These are phyloP conservation scores for Penicillium janthinellum DNA, from an alignment of 2,329 filamentous ascomycete species.

Conservation along the genomic window DNA sequence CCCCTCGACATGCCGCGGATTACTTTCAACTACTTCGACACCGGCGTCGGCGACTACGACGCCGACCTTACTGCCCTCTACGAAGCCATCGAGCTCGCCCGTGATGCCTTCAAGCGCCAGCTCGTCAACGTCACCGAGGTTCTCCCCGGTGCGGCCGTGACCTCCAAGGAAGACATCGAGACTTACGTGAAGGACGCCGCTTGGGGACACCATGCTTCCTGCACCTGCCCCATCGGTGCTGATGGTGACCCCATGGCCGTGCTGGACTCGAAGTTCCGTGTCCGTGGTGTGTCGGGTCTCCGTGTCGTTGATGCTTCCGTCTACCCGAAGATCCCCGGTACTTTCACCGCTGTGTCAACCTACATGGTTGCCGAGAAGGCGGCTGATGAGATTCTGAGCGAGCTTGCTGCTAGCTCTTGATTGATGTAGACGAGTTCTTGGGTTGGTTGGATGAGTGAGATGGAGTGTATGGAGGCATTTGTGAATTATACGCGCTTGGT, in stretches of 20 bases:
- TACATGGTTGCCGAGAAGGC: constrained; percentile 66
- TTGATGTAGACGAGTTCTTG: background rate
- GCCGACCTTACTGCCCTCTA: constrained; percentile 17
- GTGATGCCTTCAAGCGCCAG: constrained; percentile 48
- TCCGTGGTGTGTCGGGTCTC: constrained; percentile 57
- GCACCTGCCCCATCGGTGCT: constrained; percentile 58
- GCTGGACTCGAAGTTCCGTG: constrained; percentile 59
- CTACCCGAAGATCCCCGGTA: constrained; percentile 60
- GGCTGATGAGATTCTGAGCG: constrained; percentile 55
- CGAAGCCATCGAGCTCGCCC: constrained; percentile 44
- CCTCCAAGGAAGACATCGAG: constrained; percentile 47
- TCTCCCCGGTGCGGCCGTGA: constrained; percentile 47
- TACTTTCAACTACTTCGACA: constrained; percentile 60
- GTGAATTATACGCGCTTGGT: background rate
- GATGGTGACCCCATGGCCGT: constrained; percentile 58
- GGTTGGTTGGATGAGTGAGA: background rate
- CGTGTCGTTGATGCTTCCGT: constrained; percentile 65
- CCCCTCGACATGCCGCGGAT: constrained; percentile 67
- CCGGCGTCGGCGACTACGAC: constrained; percentile 33
- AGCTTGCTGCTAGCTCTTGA: constrained; percentile 1
- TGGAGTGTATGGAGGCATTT: background rate
- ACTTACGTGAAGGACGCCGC: constrained; percentile 53
- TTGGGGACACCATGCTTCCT: constrained; percentile 62
- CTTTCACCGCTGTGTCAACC: constrained; percentile 54
- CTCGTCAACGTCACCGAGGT: constrained; percentile 48